A percentile compares a stretch with the other conserved stretches of the same genome.
Conservation (phyloP, 768 basidiomycete genomes). For the Amanita rubescens region DNA sequence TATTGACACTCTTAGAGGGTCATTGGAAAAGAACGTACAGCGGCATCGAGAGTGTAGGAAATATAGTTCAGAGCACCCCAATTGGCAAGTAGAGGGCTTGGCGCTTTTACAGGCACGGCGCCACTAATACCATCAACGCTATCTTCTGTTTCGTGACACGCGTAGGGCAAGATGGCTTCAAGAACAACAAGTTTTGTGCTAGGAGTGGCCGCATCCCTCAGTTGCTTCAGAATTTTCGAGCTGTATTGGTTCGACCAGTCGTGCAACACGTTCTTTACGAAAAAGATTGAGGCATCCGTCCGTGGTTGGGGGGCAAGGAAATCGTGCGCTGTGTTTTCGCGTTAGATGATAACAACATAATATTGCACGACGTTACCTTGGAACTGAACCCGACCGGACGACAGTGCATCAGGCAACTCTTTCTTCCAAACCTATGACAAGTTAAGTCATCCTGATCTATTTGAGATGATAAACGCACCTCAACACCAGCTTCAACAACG, state of each 20-base stretch:
- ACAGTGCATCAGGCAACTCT: constrained; percentile 12
- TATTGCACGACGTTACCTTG: constrained; percentile 10
- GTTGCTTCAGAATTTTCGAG: constrained; percentile 23
- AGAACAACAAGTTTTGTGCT: constrained; percentile 26
- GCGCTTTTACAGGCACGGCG: constrained; percentile 20
- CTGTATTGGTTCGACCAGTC: constrained; percentile 30
- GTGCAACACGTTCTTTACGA: constrained; percentile 29
- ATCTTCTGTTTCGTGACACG: constrained; percentile 10
- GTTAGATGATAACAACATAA: neutral
- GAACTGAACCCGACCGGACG: constrained; percentile 11
- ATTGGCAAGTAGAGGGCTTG: constrained; percentile 31
- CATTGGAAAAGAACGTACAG: constrained; percentile 17
- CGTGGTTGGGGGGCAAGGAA: constrained; percentile 31
- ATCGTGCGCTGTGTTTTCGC: constrained; percentile 19
- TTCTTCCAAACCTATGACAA: constrained; percentile 6
- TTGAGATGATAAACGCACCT: constrained; percentile 1
- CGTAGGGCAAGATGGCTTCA: constrained; percentile 26
- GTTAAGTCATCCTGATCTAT: neutral
- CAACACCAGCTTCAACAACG: constrained; percentile 12
- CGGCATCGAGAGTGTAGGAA: constrained; percentile 27
- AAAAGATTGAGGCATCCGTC: constrained; percentile 27
- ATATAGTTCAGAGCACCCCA: constrained; percentile 30
- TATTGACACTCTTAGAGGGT: too few species aligned
- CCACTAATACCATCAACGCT: constrained; percentile 8
- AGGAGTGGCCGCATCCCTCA: constrained; percentile 25